Percentiles rank a stretch among this genome's conserved stretches.
Conservation (phyloP, 2,329 filamentous ascomycete species). For the Aspergillus viridinutans region DNA sequence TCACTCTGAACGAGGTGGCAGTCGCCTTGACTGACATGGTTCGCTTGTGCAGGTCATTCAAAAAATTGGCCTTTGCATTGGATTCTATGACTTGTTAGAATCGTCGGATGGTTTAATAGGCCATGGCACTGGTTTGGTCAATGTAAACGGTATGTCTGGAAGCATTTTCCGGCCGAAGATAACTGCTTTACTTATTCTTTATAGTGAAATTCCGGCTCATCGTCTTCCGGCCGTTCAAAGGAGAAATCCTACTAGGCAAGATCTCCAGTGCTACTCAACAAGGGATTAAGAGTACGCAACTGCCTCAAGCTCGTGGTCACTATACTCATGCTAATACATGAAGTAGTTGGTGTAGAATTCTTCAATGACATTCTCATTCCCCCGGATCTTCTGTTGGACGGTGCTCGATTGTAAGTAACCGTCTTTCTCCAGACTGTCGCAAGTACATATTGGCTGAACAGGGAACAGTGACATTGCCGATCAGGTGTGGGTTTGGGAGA, state of each 20-base stretch:
- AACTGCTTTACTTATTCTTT: background rate
- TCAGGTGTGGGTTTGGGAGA: conserved; percentile 79
- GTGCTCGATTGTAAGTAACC: conserved; percentile 65
- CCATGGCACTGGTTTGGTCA: conserved; percentile 85
- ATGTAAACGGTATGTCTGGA: conserved; percentile 75
- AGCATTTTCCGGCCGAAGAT: background rate
- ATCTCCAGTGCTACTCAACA: conserved; percentile 70
- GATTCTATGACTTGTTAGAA: conserved; percentile 84
- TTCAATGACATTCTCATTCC: conserved; percentile 89
- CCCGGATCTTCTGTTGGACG: conserved; percentile 67
- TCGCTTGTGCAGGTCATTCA: conserved; percentile 64
- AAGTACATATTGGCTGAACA: conserved; percentile 6
- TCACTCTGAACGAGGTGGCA: background rate
- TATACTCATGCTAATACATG: conserved; percentile 10
- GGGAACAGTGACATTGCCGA: conserved; percentile 63
- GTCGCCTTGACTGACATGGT: background rate
- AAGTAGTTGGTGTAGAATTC: conserved; percentile 77
- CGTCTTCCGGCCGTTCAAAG: conserved; percentile 93
- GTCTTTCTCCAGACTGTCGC: background rate
- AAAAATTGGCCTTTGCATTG: conserved; percentile 89
- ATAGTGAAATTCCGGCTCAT: conserved; percentile 87
- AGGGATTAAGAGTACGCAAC: conserved; percentile 64
- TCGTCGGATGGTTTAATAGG: conserved; percentile 91
- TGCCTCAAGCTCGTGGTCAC: background rate
- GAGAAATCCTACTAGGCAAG: conserved; percentile 80